phyloP scores from a whole-genome alignment of 192 early-diverging fungal species.

The Hyaloraphidium curvatum region DNA sequence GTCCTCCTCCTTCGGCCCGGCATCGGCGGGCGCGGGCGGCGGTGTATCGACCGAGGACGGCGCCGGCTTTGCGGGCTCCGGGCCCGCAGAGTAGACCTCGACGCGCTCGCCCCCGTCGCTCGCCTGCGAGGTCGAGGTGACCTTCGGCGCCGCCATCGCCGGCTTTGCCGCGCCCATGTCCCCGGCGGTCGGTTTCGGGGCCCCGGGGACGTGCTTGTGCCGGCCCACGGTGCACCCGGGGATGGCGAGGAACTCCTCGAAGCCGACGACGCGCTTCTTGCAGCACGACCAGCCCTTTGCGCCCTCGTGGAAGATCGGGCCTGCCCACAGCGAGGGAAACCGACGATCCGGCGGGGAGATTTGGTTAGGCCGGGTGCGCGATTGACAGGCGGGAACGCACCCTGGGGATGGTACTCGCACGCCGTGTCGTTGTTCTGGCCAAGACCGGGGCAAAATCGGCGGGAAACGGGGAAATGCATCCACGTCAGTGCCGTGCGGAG shows the following conservation, averaged over 20 bases:
- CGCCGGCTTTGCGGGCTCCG: too few relatives aligned
- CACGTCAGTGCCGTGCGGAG: too few relatives aligned
- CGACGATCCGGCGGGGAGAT: neutral
- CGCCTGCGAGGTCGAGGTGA: slow-evolving; percentile 9
- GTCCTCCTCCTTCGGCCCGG: slow-evolving; percentile 36
- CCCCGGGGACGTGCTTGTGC: slow-evolving; percentile 28
- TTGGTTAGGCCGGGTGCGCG: too few relatives aligned
- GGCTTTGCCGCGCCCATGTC: slow-evolving; percentile 11
- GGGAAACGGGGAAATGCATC: neutral
- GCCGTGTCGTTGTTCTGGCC: slow-evolving; percentile 55
- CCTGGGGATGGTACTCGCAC: slow-evolving; percentile 71
- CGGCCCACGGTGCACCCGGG: slow-evolving; percentile 66
- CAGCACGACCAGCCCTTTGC: slow-evolving; percentile 90
- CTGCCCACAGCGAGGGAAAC: slow-evolving; percentile 3
- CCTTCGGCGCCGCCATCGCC: slow-evolving; percentile 15
- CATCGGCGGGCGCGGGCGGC: slow-evolving; percentile 3
- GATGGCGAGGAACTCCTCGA: slow-evolving; percentile 76
- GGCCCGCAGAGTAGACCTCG: too few relatives aligned
- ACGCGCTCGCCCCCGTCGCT: slow-evolving; percentile 12
- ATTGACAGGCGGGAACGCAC: neutral
- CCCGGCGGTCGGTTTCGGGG: neutral
- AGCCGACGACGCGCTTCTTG: slow-evolving; percentile 64
- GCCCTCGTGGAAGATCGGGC: slow-evolving; percentile 92
- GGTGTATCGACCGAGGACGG: too few relatives aligned
- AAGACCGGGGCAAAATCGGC: neutral